phyloP scores from a whole-genome alignment of 495 filamentous ascomycete genomes.

The Neurospora sp. region DNA sequence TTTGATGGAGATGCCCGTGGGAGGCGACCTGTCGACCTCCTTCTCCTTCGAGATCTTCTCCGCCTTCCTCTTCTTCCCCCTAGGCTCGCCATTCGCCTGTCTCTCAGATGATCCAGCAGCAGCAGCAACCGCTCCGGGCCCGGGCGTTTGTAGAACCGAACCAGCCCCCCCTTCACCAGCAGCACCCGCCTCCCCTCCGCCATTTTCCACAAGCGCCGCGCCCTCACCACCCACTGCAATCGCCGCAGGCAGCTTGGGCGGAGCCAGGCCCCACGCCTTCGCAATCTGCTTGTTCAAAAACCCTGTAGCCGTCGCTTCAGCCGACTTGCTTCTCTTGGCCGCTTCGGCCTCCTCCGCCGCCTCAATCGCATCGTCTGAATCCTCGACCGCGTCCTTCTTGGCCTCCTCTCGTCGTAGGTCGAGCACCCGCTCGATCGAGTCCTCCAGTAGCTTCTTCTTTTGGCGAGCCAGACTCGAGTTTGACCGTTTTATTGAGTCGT shows the following conservation, averaged over 20 bases:
- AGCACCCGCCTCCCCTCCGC: not conserved
- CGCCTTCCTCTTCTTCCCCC: slow-evolving; percentile 53
- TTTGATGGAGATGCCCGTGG: slow-evolving; percentile 61
- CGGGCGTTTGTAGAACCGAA: slow-evolving; percentile 1
- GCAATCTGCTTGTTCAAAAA: slow-evolving; percentile 28
- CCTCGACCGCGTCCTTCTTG: slow-evolving; percentile 42
- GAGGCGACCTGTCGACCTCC: slow-evolving; percentile 55
- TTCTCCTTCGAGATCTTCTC: slow-evolving; percentile 5
- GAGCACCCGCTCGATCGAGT: slow-evolving; percentile 78
- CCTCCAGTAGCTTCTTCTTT: slow-evolving; percentile 70
- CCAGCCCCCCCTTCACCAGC: not conserved
- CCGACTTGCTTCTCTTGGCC: slow-evolving; percentile 8
- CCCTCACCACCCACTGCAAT: slow-evolving; percentile 2
- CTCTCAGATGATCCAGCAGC: slow-evolving; percentile 18
- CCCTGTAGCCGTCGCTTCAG: slow-evolving; percentile 15
- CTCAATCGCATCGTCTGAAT: slow-evolving; percentile 55
- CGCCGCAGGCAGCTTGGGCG: slow-evolving; percentile 23
- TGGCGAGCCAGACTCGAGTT: slow-evolving; percentile 76
- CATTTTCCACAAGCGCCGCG: not conserved
- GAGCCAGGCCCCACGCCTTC: slow-evolving; percentile 49
- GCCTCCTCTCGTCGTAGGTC: slow-evolving; percentile 59
- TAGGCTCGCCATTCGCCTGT: slow-evolving; percentile 58
- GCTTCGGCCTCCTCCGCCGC: slow-evolving; percentile 42
- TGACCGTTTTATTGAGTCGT: slow-evolving; percentile 67
- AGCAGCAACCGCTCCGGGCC: slow-evolving; percentile 3